A percentile compares a stretch with the other conserved stretches of the same genome.
Conservation (phyloP, 1,284 basidiomycete species). For the Jaminaea rosea region DNA sequence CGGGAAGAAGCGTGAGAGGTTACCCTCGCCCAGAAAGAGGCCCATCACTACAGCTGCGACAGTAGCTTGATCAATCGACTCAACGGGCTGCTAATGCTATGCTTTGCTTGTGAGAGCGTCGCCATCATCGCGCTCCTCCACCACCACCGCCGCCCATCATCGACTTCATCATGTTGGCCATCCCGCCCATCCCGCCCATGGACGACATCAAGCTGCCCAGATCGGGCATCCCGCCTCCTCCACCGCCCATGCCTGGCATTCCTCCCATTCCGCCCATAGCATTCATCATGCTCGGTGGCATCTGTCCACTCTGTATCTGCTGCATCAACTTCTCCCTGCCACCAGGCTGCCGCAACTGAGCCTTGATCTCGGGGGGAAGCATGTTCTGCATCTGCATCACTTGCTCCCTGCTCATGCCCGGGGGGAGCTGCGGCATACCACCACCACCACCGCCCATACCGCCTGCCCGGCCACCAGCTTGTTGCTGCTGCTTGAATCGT, state of each 20-base stretch:
- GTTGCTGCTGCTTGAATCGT: slow-evolving; percentile 52
- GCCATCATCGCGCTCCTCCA: no score
- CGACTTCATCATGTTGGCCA: slow-evolving; percentile 65
- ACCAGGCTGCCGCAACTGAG: slow-evolving; percentile 43
- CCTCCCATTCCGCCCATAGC: slow-evolving; percentile 14
- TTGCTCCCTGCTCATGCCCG: slow-evolving; percentile 41
- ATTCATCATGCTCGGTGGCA: slow-evolving; percentile 14
- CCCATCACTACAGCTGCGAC: no score
- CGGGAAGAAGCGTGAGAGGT: no score
- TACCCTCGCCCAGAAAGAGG: no score
- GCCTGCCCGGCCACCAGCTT: no score
- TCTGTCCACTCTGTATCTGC: slow-evolving; percentile 20
- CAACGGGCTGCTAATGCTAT: no score
- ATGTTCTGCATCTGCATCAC: slow-evolving; percentile 43
- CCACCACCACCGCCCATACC: slow-evolving; percentile 19
- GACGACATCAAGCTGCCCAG: slow-evolving; percentile 47
- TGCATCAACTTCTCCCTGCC: slow-evolving; percentile 37
- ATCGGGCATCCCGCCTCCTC: slow-evolving; percentile 33
- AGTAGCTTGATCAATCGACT: no score
- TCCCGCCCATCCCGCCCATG: slow-evolving; percentile 47
- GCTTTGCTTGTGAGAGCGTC: no score
- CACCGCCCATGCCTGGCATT: slow-evolving; percentile 31
- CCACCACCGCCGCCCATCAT: slow-evolving; percentile 61
- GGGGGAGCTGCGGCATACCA: slow-evolving; percentile 36
- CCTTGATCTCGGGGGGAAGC: slow-evolving; percentile 44